These are phyloP conservation scores for Lentinula detonsa DNA, from an alignment of 768 basidiomycete genomes.

Conservation along the genomic window DNA sequence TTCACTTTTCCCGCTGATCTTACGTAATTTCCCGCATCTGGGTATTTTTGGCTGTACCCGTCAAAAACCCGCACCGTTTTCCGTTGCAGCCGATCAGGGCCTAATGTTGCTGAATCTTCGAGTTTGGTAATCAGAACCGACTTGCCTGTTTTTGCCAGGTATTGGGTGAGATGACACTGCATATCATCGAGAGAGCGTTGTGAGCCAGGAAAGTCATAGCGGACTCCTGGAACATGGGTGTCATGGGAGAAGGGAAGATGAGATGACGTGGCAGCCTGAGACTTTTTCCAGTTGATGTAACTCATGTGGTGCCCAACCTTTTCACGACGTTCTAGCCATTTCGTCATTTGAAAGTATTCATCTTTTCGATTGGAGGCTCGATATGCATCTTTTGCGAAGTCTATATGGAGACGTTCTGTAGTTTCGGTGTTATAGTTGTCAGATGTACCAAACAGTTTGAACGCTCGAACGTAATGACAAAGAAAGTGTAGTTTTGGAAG, in stretches of 20 bases:
- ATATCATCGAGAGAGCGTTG: not conserved
- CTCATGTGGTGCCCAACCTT: not conserved
- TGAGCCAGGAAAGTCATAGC: not conserved
- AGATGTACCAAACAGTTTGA: constrained; percentile 15
- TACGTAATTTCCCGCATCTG: no score
- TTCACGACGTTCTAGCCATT: not conserved
- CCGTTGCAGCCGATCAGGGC: not conserved
- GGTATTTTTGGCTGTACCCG: no score
- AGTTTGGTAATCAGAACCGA: not conserved
- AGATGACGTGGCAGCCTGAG: not conserved
- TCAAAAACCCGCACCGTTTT: no score
- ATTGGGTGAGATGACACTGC: not conserved
- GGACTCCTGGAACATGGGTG: not conserved
- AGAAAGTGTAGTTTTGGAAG: constrained; percentile 22
- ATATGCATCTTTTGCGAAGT: constrained; percentile 15
- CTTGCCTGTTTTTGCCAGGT: not conserved
- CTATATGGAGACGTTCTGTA: not conserved
- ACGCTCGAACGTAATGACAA: constrained; percentile 14
- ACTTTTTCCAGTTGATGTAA: not conserved
- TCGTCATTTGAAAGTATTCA: constrained; percentile 13
- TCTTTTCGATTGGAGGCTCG: constrained; percentile 21
- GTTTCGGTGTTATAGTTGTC: constrained; percentile 22
- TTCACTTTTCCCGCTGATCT: no score
- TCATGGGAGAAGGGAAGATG: not conserved
- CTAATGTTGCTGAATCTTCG: not conserved